phyloP scores from a whole-genome alignment of 1,139 yeast genomes.

The Kodamaea arcana region DNA sequence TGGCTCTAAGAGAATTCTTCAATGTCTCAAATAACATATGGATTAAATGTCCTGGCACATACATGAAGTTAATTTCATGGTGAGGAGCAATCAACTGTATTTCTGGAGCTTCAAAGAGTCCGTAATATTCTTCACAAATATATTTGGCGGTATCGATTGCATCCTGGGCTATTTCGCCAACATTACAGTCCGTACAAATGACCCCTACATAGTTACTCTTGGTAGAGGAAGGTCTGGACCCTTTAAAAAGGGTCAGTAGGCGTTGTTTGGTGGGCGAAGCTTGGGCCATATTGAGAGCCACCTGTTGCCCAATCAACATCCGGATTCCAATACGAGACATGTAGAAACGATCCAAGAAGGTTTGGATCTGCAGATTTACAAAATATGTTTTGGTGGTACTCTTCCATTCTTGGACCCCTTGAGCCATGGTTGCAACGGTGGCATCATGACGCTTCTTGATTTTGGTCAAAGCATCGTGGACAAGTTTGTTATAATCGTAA shows the following conservation, averaged over 20 bases:
- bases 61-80: conserved; percentile 68
- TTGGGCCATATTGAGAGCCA: conserved; percentile 71
- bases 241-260: conserved; percentile 33
- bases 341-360: conserved; percentile 76
- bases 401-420: conserved; percentile 91
- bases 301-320: conserved; percentile 86
- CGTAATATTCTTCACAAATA: conserved; percentile 85
- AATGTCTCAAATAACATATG: conserved; percentile 86
- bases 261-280: conserved; percentile 42
- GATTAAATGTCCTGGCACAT: conserved; percentile 85
- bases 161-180: conserved; percentile 74
- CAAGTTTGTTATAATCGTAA: conserved; percentile 63
- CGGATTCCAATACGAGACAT: conserved; percentile 86
- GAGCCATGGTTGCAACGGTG: conserved; percentile 89
- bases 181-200: conserved; percentile 76
- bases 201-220: conserved; percentile 71
- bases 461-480: conserved; percentile 60
- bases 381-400: conserved; percentile 42
- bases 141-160: conserved; percentile 85
- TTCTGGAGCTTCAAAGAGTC: conserved; percentile 76
- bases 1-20: conserved; percentile 80
- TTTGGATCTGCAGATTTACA: conserved; percentile 65
- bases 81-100: conserved; percentile 72
- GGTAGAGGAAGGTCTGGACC: conserved; percentile 13
- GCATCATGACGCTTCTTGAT: conserved; percentile 89